Percentiles rank a stretch among this genome's conserved stretches.
These are phyloP conservation scores for Botrytis fragariae DNA, from an alignment of 2,329 filamentous ascomycete species.

Conservation along the genomic window DNA sequence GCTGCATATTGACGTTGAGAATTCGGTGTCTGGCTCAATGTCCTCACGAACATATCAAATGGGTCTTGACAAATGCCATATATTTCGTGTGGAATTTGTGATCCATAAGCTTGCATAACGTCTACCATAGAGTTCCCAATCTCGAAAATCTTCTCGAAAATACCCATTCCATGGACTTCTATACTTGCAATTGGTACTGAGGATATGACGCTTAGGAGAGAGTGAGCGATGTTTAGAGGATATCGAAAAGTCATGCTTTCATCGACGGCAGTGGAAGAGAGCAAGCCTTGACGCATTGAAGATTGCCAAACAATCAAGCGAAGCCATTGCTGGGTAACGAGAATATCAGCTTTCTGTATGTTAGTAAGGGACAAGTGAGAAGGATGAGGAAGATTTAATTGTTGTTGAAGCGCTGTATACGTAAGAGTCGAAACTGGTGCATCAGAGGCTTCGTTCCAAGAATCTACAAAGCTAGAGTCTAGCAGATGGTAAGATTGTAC, in stretches of 20 bases:
- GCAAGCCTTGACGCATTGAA: conserved; percentile 62
- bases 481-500: conserved; percentile 61
- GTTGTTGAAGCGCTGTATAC: conserved; percentile 54
- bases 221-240: conserved; percentile 59
- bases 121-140: conserved; percentile 46
- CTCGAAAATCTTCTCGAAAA: conserved; percentile 51
- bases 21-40: conserved; percentile 46
- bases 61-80: conserved; percentile 42
- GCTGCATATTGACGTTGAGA: conserved; percentile 46
- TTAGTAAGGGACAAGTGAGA: conserved; percentile 46
- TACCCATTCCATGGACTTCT: conserved; percentile 50
- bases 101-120: conserved; percentile 42
- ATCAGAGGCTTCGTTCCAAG: conserved; percentile 59
- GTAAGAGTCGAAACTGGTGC: conserved; percentile 52
- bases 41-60: conserved; percentile 46
- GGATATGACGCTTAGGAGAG: conserved; percentile 48
- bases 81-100: conserved; percentile 24
- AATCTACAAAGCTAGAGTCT: conserved; percentile 60
- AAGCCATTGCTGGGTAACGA: conserved; percentile 70
- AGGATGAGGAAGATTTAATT: conserved; percentile 45
- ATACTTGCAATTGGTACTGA: conserved; percentile 44
- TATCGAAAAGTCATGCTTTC: conserved; percentile 61
- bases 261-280: conserved; percentile 58
- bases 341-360: conserved; percentile 66
- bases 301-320: conserved; percentile 71